These are phyloP conservation scores for Anastatica hierochuntica DNA, from an alignment of 345 rosid genomes.

Conservation along the genomic window DNA sequence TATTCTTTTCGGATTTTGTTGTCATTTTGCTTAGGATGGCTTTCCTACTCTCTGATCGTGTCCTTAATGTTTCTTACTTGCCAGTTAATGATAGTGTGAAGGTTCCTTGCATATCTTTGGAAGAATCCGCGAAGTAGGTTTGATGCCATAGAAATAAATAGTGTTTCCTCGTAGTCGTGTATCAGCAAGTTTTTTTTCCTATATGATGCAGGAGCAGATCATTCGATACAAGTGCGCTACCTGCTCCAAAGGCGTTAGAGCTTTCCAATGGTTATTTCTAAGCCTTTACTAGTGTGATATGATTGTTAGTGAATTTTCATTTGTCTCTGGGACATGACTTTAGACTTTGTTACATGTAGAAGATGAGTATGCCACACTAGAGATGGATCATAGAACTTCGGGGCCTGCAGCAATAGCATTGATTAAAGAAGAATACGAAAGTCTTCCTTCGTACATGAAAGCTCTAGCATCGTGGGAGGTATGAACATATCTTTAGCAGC, in stretches of 20 bases:
- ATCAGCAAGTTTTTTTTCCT: slow-evolving; percentile 20
- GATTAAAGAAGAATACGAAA: slow-evolving; percentile 46
- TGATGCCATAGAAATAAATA: not conserved
- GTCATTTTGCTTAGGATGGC: not conserved
- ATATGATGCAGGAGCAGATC: slow-evolving; percentile 21
- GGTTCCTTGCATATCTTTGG: slow-evolving; percentile 18
- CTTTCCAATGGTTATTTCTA: slow-evolving; percentile 33
- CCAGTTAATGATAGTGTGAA: slow-evolving; percentile 31
- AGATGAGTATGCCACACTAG: slow-evolving; percentile 12
- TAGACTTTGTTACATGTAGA: slow-evolving; percentile 16
- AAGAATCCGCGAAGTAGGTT: slow-evolving; percentile 40
- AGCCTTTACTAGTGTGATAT: not conserved
- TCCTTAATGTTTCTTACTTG: not conserved
- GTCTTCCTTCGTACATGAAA: slow-evolving; percentile 66
- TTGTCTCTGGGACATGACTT: not conserved
- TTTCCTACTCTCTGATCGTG: not conserved
- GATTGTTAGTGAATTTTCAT: too few species aligned
- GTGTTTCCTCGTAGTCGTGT: not conserved
- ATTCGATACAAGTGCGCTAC: slow-evolving; percentile 19
- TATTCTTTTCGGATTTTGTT: too few species aligned
- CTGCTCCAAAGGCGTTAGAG: slow-evolving; percentile 10
- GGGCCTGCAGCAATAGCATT: slow-evolving; percentile 29
- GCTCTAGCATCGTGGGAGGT: slow-evolving; percentile 88
- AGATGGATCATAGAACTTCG: slow-evolving; percentile 22
- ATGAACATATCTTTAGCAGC: too few species aligned